These are phyloP conservation scores for Astrothelium subdiscretum DNA, from an alignment of 495 filamentous ascomycete species.

Conservation along the genomic window DNA sequence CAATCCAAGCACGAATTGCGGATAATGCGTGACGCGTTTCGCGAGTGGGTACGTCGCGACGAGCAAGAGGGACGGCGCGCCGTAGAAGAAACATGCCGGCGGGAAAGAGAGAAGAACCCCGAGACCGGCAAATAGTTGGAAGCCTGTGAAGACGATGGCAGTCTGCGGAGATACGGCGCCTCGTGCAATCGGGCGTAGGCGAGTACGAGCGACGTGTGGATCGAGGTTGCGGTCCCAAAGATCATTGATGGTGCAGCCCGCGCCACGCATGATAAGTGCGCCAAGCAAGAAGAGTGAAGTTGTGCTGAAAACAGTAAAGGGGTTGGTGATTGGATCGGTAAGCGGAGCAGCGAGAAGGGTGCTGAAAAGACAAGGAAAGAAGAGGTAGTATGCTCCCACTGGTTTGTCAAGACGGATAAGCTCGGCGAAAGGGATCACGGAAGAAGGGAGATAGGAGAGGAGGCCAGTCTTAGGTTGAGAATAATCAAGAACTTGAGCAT, in stretches of 20 bases:
- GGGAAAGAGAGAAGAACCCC: slow-evolving; percentile 82
- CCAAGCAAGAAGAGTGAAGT: slow-evolving; percentile 72
- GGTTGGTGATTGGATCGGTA: slow-evolving; percentile 45
- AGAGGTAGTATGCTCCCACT: slow-evolving; percentile 88
- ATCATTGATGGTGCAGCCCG: slow-evolving; percentile 97
- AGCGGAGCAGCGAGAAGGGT: slow-evolving; percentile 57
- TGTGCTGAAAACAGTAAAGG: slow-evolving; percentile 48
- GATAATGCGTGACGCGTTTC: slow-evolving; percentile 89
- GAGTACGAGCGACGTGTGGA: slow-evolving; percentile 76
- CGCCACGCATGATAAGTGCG: slow-evolving; percentile 89
- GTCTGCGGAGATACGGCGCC: slow-evolving; percentile 63
- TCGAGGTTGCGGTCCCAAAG: slow-evolving; percentile 93
- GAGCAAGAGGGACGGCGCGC: slow-evolving; percentile 68
- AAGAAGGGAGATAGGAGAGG: slow-evolving; percentile 59
- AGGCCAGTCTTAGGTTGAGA: slow-evolving; percentile 61
- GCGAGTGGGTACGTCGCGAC: slow-evolving; percentile 82
- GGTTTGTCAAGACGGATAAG: slow-evolving; percentile 89
- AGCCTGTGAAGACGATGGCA: slow-evolving; percentile 71
- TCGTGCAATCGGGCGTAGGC: slow-evolving; percentile 78
- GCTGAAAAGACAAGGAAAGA: slow-evolving; percentile 88
- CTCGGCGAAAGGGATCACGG: slow-evolving; percentile 88
- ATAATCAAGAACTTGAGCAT: slow-evolving; percentile 34
- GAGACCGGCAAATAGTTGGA: slow-evolving; percentile 69
- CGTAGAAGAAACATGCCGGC: slow-evolving; percentile 70
- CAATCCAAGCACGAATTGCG: slow-evolving; percentile 80